These are phyloP conservation scores for Neopestalotiopsis sp. DNA, from an alignment of 2,329 filamentous ascomycete genomes.

Conservation along the genomic window DNA sequence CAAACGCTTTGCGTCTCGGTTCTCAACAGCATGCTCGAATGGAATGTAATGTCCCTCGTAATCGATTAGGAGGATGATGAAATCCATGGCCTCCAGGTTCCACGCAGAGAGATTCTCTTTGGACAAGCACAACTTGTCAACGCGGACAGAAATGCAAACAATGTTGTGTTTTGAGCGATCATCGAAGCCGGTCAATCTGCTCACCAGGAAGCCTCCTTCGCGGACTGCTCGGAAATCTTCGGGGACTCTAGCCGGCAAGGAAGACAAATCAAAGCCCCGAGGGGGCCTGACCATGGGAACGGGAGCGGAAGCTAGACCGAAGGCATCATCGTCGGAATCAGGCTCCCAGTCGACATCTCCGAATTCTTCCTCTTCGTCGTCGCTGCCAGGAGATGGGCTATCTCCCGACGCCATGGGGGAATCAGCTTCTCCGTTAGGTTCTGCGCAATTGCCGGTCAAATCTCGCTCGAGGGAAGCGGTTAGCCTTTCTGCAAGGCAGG, in stretches of 20 bases:
- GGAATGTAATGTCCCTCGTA: conserved; percentile 67
- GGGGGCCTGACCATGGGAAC: too few relatives aligned
- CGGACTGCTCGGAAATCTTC: conserved; percentile 67
- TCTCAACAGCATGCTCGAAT: conserved; percentile 57
- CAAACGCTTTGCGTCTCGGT: conserved; percentile 41
- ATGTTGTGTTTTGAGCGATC: conserved; percentile 47
- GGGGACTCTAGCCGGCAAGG: conserved; percentile 45
- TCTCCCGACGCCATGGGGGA: conserved; percentile 26
- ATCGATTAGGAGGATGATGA: conserved; percentile 75
- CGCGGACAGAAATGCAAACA: conserved; percentile 72
- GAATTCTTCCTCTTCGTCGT: conserved; percentile 16
- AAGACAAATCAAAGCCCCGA: too few relatives aligned
- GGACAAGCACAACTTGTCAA: conserved; percentile 74
- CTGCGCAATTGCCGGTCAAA: too few relatives aligned
- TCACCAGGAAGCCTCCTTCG: conserved; percentile 72
- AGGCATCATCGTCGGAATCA: conserved; percentile 38
- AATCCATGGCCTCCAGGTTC: conserved; percentile 70
- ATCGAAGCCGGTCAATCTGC: conserved; percentile 59
- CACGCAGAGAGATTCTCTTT: conserved; percentile 79
- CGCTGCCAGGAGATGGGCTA: conserved; percentile 27
- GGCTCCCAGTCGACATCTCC: conserved; percentile 27
- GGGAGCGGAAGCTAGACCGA: conserved; percentile 32
- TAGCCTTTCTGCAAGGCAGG: conserved; percentile 37
- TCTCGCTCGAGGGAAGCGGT: conserved; percentile 25
- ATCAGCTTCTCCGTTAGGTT: conserved; percentile 26